Conservation (phyloP, 495 filamentous ascomycete species). For the Talaromyces proteolyticus region DNA sequence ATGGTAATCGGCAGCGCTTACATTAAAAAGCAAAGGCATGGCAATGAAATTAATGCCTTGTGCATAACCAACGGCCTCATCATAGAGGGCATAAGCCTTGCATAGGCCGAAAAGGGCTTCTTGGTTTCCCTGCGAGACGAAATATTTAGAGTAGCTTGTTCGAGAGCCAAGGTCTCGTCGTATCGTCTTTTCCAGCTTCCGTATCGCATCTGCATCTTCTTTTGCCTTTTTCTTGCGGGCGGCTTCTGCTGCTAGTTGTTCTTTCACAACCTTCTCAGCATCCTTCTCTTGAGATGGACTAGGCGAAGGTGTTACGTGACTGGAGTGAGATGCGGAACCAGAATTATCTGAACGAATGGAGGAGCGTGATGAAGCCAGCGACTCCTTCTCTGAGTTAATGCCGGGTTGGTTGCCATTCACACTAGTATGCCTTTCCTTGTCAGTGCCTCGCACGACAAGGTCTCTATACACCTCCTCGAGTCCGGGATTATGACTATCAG, state of each 20-base stretch:
- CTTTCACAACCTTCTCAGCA: slow-evolving; percentile 57
- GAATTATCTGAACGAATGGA: slow-evolving; percentile 80
- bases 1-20: slow-evolving; percentile 32
- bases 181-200: slow-evolving; percentile 88
- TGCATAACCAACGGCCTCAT: slow-evolving; percentile 91
- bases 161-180: slow-evolving; percentile 83
- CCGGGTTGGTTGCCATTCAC: slow-evolving; percentile 36
- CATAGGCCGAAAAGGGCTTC: slow-evolving; percentile 92
- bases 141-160: slow-evolving; percentile 94
- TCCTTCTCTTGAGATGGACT: slow-evolving; percentile 55
- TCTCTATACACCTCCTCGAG: slow-evolving; percentile 85
- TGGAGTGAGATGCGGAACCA: slow-evolving; percentile 51
- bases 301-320: slow-evolving; percentile 53
- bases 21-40: slow-evolving; percentile 96
- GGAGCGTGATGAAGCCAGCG: slow-evolving; percentile 65
- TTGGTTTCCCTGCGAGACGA: slow-evolving; percentile 80
- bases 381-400: slow-evolving; percentile 39
- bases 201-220: slow-evolving; percentile 62
- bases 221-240: slow-evolving; percentile 69
- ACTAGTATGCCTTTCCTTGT: slow-evolving; percentile 61
- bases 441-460: slow-evolving; percentile 71
- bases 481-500: slow-evolving; percentile 87
- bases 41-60: slow-evolving; percentile 99
- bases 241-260: slow-evolving; percentile 58
- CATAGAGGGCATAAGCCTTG: slow-evolving; percentile 95